A percentile compares a stretch with the other conserved stretches of the same genome.
phyloP scores from a whole-genome alignment of 306 rosid species.

The Adenanthera pavonina region DNA sequence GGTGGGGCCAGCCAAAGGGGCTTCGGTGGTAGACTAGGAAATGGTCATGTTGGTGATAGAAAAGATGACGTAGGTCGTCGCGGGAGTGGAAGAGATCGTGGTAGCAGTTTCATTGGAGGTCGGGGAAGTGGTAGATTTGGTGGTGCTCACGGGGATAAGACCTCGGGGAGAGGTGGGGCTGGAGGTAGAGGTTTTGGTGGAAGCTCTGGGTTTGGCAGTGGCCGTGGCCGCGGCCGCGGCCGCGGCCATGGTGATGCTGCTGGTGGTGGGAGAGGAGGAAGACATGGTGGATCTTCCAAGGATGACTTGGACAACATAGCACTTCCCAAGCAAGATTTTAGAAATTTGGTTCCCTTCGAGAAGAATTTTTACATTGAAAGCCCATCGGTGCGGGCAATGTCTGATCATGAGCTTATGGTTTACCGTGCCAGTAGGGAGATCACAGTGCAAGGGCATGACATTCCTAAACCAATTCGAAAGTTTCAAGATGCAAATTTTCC shows the following conservation, averaged over 20 bases:
- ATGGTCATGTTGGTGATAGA: constrained; percentile 43
- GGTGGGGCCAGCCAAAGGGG: constrained; percentile 30
- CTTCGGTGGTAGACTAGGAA: constrained; percentile 38
- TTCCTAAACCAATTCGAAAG: constrained; percentile 74
- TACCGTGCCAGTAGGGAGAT: constrained; percentile 75
- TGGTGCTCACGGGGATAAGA: constrained; percentile 43
- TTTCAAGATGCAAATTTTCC: constrained; percentile 86
- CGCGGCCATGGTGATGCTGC: no score
- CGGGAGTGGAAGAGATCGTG: constrained; percentile 40
- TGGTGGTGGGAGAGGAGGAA: constrained; percentile 61
- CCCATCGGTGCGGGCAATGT: constrained; percentile 67
- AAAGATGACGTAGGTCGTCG: constrained; percentile 36
- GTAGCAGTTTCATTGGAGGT: constrained; percentile 34
- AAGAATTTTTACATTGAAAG: constrained; percentile 79
- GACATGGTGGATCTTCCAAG: constrained; percentile 66
- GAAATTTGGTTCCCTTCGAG: constrained; percentile 82
- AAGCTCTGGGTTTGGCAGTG: constrained; percentile 5
- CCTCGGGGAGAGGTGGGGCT: constrained; percentile 47
- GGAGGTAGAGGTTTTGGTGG: constrained; percentile 48
- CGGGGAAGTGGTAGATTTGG: constrained; percentile 49
- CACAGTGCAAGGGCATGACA: constrained; percentile 83
- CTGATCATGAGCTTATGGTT: constrained; percentile 67
- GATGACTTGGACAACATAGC: constrained; percentile 78
- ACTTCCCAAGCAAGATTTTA: constrained; percentile 84
- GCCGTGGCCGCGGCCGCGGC: constrained; percentile 2